Base-by-base conservation (phyloP, 208 protist species). In the Strigomonas oncopelti region DNA sequence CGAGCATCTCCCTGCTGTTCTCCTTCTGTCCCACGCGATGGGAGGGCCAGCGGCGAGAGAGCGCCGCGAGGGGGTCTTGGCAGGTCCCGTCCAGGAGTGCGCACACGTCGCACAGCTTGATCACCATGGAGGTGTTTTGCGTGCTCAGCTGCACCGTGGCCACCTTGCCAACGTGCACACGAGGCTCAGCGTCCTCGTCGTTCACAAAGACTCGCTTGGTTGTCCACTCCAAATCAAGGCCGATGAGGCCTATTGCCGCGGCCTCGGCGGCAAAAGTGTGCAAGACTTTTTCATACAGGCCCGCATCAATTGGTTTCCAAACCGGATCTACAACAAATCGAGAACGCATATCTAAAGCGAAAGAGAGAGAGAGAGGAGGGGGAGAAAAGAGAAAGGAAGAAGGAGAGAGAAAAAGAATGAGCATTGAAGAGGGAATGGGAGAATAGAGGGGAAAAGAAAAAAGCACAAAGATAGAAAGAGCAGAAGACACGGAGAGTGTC, bases 161-260 rank as follows among this genome's bases (percentile, higher is more conserved):
- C 4, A 86, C 80, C 25, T 70, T 74, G 1, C 72, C 75, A 28
- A 61, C 52, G 45, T 46, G 48, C 16, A 67, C 62, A 24, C 31
- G 56, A 14, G 28, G 53, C 59, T 4, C 1, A n/a, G 1, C 16
- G 28, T 29, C 52, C 34, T 54, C 2, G 1, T n/a, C 34, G 20
- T 71, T 52, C 14, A 57, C 7, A 25, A 46, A 42, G 32, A 42
- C 36, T 29, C 24, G 53, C 38, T 62, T 70, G 36, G 56, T 31
- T 11, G 81, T 86, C 84, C 84, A 90, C 54, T 90, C 84, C 61
- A 85, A 61, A 65, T 90, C 84, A 18, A 90, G 63, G 0, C 84
- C 84, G 9, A 86, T 70, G 69, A 85, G 84, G 25, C 75, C 72
- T 34, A 70, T 76, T 1, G 46, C 25, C 13, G 32, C 31, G 8